phyloP scores from a whole-genome alignment of 345 rosid genomes.

The Balakata baccata region DNA sequence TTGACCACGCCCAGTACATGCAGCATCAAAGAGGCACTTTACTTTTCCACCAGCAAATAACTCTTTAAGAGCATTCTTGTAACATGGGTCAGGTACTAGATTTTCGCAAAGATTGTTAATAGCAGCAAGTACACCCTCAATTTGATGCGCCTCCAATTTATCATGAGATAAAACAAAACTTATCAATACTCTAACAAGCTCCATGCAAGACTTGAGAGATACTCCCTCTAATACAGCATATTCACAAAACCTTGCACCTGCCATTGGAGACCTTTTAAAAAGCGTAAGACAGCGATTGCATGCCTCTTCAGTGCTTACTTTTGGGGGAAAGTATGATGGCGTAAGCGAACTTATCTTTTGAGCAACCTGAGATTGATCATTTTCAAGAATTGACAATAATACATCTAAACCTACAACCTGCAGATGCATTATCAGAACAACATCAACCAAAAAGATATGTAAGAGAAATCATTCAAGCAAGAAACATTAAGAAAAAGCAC shows the following conservation, averaged over 20 bases:
- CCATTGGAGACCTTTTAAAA: slow-evolving; percentile 69
- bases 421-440: slow-evolving; percentile 4
- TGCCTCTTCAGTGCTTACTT: slow-evolving; percentile 64
- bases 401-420: slow-evolving; percentile 76
- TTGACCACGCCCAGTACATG: slow-evolving; percentile 55
- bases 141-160: slow-evolving; percentile 48
- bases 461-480: slow-evolving; percentile 11
- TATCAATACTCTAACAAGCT: slow-evolving; percentile 59
- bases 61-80: slow-evolving; percentile 51
- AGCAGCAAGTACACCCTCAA: slow-evolving; percentile 69
- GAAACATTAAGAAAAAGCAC: not conserved
- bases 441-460: slow-evolving; percentile 14
- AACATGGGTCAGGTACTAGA: slow-evolving; percentile 47
- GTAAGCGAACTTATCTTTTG: slow-evolving; percentile 64
- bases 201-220: slow-evolving; percentile 50
- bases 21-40: slow-evolving; percentile 53
- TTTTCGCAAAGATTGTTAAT: slow-evolving; percentile 51
- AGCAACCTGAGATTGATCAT: slow-evolving; percentile 72
- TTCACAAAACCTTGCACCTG: slow-evolving; percentile 93
- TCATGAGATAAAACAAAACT: slow-evolving; percentile 48
- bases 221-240: slow-evolving; percentile 64
- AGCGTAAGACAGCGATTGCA: slow-evolving; percentile 76
- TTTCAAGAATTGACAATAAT: slow-evolving; percentile 57
- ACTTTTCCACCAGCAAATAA: slow-evolving; percentile 48
- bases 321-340: slow-evolving; percentile 87